Evolutionary conservation across 2,329 filamentous ascomycete species (phyloP), one percentile per base, ranked within the genome.

Genomic region (Torrubiellomyces zombiae): DNA sequence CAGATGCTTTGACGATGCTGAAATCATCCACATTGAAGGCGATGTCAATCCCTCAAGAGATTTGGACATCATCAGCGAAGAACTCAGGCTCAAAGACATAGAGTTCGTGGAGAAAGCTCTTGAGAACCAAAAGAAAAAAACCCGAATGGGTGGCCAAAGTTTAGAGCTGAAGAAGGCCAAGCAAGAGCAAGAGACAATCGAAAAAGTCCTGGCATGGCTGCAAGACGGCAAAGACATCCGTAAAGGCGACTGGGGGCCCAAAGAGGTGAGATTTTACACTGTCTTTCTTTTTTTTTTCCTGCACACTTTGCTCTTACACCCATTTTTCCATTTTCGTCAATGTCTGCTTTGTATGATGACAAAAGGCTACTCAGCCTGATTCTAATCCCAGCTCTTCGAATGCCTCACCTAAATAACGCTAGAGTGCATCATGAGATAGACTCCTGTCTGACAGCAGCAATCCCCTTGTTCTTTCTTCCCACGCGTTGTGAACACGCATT

Each of bases 351-450:
- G 51, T 43, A 75, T 93, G 89, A 95, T 95, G 89, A 95, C 75
- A 77, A 92, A 93, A 77, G 89, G 83, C 81, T 74, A 67, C 63
- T 62, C 57, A 67, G 80, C 82, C 85, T 78, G 78, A 83, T 64
- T 78, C 63, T 80, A 85, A 92, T 81, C 89, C 89, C 89, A 98
- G 89, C 89, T 98, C 89, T 78, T 93, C 76, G 86, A 95, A 75
- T 71, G 67, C 70, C 77, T 79, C 73, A 67, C 58, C 51, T 58
- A 55, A 58, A 59, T 56, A 71, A 80, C 72, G 67, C 66, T 47
- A 63, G 77, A 81, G 77, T 65, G 63, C 65, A 69, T 72, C 50
- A 57, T 94, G 86, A 91, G 83, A 94, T 76, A 65, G 79, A 63
- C 59, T 69, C 64, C 57, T 58, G 51, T 72, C 78, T 82, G 78